Conservation (phyloP, 2,329 filamentous ascomycete species). For the Ophiostoma himal-ulmi region DNA sequence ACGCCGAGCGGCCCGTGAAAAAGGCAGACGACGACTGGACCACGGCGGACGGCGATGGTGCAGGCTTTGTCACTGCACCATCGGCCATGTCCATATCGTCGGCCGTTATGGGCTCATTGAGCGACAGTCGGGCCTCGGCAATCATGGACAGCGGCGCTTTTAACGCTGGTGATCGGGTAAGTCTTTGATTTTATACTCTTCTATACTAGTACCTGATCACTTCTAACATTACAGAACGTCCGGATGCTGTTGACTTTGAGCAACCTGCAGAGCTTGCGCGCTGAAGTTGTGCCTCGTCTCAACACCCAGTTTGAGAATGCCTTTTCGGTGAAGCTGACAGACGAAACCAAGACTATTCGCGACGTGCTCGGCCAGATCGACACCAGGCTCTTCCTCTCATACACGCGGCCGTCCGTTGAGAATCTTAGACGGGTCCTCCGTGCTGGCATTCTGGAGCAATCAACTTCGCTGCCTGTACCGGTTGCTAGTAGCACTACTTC, state of each 20-base stretch:
- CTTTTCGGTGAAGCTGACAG: slow-evolving; percentile 89
- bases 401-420: slow-evolving; percentile 71
- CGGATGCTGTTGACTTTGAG: slow-evolving; percentile 91
- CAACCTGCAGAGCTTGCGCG: slow-evolving; percentile 78
- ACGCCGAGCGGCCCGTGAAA: slow-evolving; percentile 70
- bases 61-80: slow-evolving; percentile 32
- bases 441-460: slow-evolving; percentile 60
- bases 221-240: slow-evolving; percentile 58
- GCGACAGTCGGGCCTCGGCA: slow-evolving; percentile 31
- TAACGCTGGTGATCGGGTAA: slow-evolving; percentile 52
- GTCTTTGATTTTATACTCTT: slow-evolving; percentile 27
- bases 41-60: slow-evolving; percentile 35
- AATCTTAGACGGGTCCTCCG: slow-evolving; percentile 64
- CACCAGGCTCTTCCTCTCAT: slow-evolving; percentile 82
- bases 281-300: slow-evolving; percentile 78
- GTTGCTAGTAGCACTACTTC: slow-evolving; percentile 56
- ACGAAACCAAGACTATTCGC: slow-evolving; percentile 85
- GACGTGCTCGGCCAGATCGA: slow-evolving; percentile 91
- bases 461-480: background rate
- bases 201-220: background rate
- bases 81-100: slow-evolving; percentile 18
- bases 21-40: slow-evolving; percentile 60
- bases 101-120: slow-evolving; percentile 20
- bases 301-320: slow-evolving; percentile 88
- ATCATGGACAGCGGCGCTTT: slow-evolving; percentile 43